Percentiles rank a stretch among this genome's conserved stretches.
phyloP scores from a whole-genome alignment of 805 yeast species.

The Lipomyces yamadae region DNA sequence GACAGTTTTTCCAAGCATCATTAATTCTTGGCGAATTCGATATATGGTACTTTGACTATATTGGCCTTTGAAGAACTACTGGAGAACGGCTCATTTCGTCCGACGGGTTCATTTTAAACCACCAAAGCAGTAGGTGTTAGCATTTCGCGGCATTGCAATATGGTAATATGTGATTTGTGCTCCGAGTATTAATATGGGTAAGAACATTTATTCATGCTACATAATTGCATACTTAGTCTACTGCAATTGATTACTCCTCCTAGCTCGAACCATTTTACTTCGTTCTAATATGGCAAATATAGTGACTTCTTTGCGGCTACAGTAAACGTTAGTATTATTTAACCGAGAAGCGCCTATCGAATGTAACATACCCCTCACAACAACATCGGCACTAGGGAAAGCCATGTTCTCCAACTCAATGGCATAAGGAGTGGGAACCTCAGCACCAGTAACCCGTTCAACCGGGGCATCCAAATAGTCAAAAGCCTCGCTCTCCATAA shows the following conservation, averaged over 20 bases:
- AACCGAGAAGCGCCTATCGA: slow-evolving; percentile 41
- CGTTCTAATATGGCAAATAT: slow-evolving; percentile 43
- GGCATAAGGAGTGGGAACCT: slow-evolving; percentile 99
- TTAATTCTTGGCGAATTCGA: too few relatives aligned
- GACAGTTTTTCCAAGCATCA: too few relatives aligned
- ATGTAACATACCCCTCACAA: slow-evolving; percentile 62
- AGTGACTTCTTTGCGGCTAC: slow-evolving; percentile 48
- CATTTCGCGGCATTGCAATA: too few relatives aligned
- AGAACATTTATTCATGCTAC: neutral
- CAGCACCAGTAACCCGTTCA: slow-evolving; percentile 98
- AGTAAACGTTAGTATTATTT: neutral
- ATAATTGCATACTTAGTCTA: neutral
- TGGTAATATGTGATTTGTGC: too few relatives aligned
- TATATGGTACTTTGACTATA: too few relatives aligned
- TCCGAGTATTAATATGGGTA: too few relatives aligned
- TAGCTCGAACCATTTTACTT: neutral
- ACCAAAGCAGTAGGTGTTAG: too few relatives aligned
- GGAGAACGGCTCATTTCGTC: too few relatives aligned
- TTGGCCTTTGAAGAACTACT: too few relatives aligned
- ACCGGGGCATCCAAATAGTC: slow-evolving; percentile 98
- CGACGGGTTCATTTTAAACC: too few relatives aligned
- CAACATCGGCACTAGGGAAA: slow-evolving; percentile 94
- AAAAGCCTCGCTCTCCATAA: slow-evolving; percentile 98
- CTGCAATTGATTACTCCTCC: slow-evolving; percentile 4
- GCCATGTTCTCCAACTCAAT: slow-evolving; percentile 95